Evolutionary conservation across 1,284 basidiomycete species (phyloP).

Genomic region (Cryptococcus floricola): DNA sequence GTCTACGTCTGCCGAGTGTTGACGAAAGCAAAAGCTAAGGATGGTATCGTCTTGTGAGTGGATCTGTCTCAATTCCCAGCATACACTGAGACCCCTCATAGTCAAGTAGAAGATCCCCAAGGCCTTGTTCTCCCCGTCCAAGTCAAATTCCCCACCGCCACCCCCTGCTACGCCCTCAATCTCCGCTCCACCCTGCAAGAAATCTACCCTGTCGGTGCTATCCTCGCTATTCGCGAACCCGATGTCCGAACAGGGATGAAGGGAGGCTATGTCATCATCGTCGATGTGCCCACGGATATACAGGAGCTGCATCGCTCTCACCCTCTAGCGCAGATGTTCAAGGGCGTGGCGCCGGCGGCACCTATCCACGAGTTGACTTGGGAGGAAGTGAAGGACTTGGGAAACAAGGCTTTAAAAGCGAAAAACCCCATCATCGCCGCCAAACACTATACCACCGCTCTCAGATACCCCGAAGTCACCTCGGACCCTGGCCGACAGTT

Average conservation of each 20-base stretch:
- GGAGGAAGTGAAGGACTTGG: not conserved
- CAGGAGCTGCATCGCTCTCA: not conserved
- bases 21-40: not conserved
- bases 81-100: not conserved
- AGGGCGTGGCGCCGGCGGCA: not conserved
- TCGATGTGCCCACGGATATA: conserved; percentile 5
- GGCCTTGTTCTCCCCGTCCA: not conserved
- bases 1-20: conserved; percentile 1
- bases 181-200: not conserved
- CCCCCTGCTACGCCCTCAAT: not conserved
- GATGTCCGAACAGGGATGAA: not conserved
- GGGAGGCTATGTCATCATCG: not conserved
- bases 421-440: not conserved
- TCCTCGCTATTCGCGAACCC: conserved; percentile 7
- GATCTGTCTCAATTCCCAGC: not conserved
- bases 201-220: conserved; percentile 4
- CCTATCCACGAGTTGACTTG: not conserved
- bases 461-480: not conserved
- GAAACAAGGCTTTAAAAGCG: not conserved
- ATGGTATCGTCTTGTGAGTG: conserved; percentile 2
- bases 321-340: not conserved
- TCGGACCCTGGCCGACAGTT: not conserved
- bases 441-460: conserved; percentile 1
- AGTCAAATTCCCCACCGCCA: not conserved
- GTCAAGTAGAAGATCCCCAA: conserved; percentile 4